Evolutionary conservation across 257 asterid genomes (phyloP).

Genomic region (Jasminum sambac): DNA sequence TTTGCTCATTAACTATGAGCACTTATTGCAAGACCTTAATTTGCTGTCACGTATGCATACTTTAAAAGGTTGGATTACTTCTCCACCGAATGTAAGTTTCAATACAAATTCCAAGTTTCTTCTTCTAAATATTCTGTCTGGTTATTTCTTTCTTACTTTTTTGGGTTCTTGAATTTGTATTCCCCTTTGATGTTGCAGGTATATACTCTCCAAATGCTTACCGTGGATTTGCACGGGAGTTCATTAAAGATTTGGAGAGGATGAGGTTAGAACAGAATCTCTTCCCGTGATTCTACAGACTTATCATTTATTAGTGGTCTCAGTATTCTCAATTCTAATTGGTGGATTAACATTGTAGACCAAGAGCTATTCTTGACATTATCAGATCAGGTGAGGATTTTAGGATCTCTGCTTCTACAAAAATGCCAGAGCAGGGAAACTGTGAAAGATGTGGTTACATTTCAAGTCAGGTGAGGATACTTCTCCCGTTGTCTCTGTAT

Average conservation of each 20-base stretch:
- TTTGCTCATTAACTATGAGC: slow-evolving; percentile 17
- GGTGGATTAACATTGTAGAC: slow-evolving; percentile 44
- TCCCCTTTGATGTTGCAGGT: slow-evolving; percentile 45
- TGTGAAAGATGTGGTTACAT: slow-evolving; percentile 96
- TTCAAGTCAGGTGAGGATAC: slow-evolving; percentile 81
- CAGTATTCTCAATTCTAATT: neutral
- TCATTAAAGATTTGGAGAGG: slow-evolving; percentile 93
- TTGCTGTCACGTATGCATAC: slow-evolving; percentile 81
- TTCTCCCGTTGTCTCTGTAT: neutral
- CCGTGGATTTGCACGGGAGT: slow-evolving; percentile 98
- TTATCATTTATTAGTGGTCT: neutral
- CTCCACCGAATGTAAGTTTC: slow-evolving; percentile 92
- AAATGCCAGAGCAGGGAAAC: slow-evolving; percentile 97
- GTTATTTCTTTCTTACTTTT: neutral
- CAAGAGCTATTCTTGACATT: slow-evolving; percentile 90
- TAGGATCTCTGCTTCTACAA: slow-evolving; percentile 79
- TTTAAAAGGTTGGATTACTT: slow-evolving; percentile 92
- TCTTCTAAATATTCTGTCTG: too few species aligned
- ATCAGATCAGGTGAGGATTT: slow-evolving; percentile 96
- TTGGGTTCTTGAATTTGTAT: neutral
- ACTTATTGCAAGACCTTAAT: slow-evolving; percentile 54
- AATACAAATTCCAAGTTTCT: slow-evolving; percentile 17
- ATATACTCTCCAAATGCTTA: slow-evolving; percentile 97
- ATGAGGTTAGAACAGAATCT: slow-evolving; percentile 51
- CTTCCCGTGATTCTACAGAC: neutral